Percentiles rank a stretch among this genome's conserved stretches.
Evolutionary conservation across 140 eudicot genomes (phyloP).

Genomic region (Ambrosia hybrid): DNA sequence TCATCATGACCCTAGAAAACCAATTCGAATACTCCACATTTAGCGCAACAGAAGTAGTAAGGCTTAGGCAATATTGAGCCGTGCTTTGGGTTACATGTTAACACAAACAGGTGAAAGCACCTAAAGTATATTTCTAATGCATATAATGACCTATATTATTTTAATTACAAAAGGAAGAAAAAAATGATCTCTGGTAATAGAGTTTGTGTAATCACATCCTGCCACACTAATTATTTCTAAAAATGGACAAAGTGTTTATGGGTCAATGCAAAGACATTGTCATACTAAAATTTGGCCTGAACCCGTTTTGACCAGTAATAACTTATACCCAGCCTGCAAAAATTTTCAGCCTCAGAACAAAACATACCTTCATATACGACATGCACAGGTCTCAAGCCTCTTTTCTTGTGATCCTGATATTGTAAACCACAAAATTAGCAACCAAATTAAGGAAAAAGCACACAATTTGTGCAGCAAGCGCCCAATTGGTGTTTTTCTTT

Average conservation of each 20-base stretch:
- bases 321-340: neutral
- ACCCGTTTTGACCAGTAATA: neutral
- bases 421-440: slow-evolving; percentile 11
- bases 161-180: neutral
- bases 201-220: too few species aligned
- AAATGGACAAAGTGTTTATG: too few species aligned
- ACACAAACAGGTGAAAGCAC: too few species aligned
- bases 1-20: slow-evolving; percentile 18
- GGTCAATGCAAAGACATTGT: neutral
- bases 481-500: too few species aligned
- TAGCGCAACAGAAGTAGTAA: neutral
- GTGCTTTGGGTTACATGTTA: too few species aligned
- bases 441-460: neutral
- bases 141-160: neutral
- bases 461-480: neutral
- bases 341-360: neutral
- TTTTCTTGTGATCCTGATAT: slow-evolving; percentile 88
- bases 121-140: neutral
- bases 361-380: slow-evolving; percentile 23
- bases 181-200: too few species aligned
- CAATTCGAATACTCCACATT: neutral
- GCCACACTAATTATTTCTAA: too few species aligned
- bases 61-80: neutral
- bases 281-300: neutral
- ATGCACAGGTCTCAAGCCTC: slow-evolving; percentile 59